These are phyloP conservation scores for Ganoderma meredithae DNA, from an alignment of 1,284 basidiomycete species.

Conservation along the genomic window DNA sequence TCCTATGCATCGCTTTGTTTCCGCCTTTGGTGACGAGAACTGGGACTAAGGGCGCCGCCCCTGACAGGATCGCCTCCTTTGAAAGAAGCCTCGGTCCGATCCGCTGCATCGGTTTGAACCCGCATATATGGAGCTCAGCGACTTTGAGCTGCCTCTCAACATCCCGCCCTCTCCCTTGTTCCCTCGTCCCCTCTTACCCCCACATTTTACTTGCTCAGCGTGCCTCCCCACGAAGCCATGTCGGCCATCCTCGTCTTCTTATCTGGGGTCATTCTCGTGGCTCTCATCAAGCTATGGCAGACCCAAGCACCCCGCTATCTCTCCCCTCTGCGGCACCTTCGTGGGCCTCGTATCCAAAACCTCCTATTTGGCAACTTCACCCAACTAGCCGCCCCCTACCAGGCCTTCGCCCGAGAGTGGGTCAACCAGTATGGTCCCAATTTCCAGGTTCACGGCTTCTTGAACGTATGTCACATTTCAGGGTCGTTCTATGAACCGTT, in stretches of 20 bases:
- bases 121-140: not conserved
- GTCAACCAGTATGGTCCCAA: slow-evolving; percentile 59
- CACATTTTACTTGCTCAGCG: not conserved
- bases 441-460: slow-evolving; percentile 52
- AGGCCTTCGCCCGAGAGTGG: slow-evolving; percentile 60
- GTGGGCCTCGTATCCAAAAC: slow-evolving; percentile 57
- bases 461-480: slow-evolving; percentile 49
- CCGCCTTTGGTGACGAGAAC: not conserved
- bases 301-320: slow-evolving; percentile 35
- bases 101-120: not conserved
- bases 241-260: slow-evolving; percentile 7
- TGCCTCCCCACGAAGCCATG: not conserved
- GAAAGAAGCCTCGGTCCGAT: not conserved
- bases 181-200: not conserved
- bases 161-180: not conserved
- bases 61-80: not conserved
- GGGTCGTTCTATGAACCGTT: not conserved
- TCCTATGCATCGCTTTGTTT: not conserved
- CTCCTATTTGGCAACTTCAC: slow-evolving; percentile 61
- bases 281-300: slow-evolving; percentile 3
- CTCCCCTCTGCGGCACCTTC: slow-evolving; percentile 55
- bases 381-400: slow-evolving; percentile 49
- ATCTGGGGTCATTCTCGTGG: not conserved
- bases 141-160: not conserved
- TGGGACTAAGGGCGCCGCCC: not conserved